Base-by-base conservation (phyloP, 345 rosid species). In the Fremontodendron californicum region DNA sequence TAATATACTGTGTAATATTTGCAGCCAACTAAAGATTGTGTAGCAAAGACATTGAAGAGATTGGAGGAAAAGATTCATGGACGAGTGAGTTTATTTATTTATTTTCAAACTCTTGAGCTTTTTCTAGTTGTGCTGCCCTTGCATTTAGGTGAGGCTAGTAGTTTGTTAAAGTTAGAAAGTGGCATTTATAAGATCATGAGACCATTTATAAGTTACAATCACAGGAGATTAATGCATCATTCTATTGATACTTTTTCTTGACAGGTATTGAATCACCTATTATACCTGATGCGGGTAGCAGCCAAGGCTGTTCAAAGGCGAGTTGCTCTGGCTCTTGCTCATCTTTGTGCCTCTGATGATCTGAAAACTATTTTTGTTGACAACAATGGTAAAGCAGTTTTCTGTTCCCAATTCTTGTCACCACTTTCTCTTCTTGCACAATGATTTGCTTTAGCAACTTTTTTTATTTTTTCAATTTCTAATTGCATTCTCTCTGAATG, bases 1-100 rank as follows among this genome's bases (percentile, higher is more conserved):
- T 19, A n/a, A 31, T 49, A 0, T 29, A 4, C 16, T n/a, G 9
- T 62, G 19, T 78, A 61, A 78, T n/a, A 11, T 19, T 12, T 79
- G 79, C 88, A 92, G 97, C 90, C 81, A 29, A 90, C 93, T 19
- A 90, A 81, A 81, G 97, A 92, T 68, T 92, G 94, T 81, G 90
- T 90, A 58, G 85, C 81, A 33, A 88, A 86, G 83, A 92, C 93
- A 73, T 76, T 92, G 77, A 89, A 87, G 85, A 88, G 93, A 55
- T 74, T 92, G 63, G 92, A 92, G 82, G 90, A 86, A 78, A 89
- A 89, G 79, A 83, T 89, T 76, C 88, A 83, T 11, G 97, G 93
- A 72, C 84, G 83, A 62, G 94, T 90, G 69, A 84, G 92, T 87
- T 75, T 71, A 19, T 69, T 69, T n/a, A n/a, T n/a, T n/a, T n/a